Evolutionary conservation across 2,329 filamentous ascomycete species (phyloP).

Genomic region (Penicillium freii): DNA sequence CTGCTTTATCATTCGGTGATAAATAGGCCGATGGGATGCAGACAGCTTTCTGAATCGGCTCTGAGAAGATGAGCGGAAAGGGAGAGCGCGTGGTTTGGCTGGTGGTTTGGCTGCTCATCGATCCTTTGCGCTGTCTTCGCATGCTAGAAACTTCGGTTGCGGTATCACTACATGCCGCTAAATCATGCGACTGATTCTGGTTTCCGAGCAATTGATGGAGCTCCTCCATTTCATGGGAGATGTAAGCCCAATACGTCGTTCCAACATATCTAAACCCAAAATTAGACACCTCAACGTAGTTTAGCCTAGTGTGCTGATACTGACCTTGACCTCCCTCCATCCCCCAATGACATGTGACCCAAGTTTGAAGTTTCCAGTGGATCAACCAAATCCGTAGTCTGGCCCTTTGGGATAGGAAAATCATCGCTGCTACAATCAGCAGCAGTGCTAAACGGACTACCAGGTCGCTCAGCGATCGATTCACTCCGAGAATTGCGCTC

Average conservation of each 20-base stretch:
- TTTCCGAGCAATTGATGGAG: slow-evolving; percentile 44
- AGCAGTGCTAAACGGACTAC: slow-evolving; percentile 20
- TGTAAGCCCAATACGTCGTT: slow-evolving; percentile 48
- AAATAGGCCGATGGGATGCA: slow-evolving; percentile 40
- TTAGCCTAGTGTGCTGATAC: not conserved
- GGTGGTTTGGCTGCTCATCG: slow-evolving; percentile 11
- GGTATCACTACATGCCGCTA: not conserved
- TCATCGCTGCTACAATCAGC: slow-evolving; percentile 40
- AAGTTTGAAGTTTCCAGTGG: slow-evolving; percentile 44
- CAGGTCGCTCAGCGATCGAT: not conserved
- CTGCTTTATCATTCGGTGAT: slow-evolving; percentile 30
- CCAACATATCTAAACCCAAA: slow-evolving; percentile 41
- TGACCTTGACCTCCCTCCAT: slow-evolving; percentile 40
- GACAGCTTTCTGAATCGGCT: slow-evolving; percentile 36
- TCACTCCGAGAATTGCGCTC: not conserved
- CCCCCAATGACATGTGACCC: slow-evolving; percentile 45
- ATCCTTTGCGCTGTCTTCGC: slow-evolving; percentile 27
- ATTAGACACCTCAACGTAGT: not conserved
- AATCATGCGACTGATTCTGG: slow-evolving; percentile 39
- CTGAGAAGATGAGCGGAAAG: slow-evolving; percentile 4
- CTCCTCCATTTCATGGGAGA: slow-evolving; percentile 47
- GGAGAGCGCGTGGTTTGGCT: not conserved
- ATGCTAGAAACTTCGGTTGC: not conserved
- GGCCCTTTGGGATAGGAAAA: slow-evolving; percentile 43
- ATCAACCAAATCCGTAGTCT: slow-evolving; percentile 43